Percentiles rank a stretch among this genome's conserved stretches.
Evolutionary conservation across 164 flowering plant genomes (phyloP).

Genomic region (Tinospora cordifolia): DNA sequence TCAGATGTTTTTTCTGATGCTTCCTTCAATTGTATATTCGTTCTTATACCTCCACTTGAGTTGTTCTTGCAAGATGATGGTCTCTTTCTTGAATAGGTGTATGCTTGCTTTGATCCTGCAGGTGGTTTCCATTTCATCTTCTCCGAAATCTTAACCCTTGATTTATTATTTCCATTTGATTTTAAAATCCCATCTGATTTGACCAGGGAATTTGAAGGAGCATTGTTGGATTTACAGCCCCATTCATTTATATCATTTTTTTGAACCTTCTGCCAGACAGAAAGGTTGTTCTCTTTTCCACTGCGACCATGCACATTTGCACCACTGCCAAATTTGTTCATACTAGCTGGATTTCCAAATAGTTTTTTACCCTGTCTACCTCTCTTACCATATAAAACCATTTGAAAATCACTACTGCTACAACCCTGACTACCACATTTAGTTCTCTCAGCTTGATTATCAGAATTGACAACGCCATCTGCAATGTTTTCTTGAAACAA

Average conservation of each 20-base stretch:
- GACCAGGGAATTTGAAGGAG: slow-evolving; percentile 15
- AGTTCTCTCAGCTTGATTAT: slow-evolving; percentile 12
- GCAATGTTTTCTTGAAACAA: slow-evolving; percentile 8
- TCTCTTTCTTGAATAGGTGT: slow-evolving; percentile 21
- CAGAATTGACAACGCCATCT: slow-evolving; percentile 16
- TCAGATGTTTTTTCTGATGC: slow-evolving; percentile 12
- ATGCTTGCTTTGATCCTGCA: slow-evolving; percentile 23
- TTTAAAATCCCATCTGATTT: slow-evolving; percentile 11
- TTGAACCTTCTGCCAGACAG: slow-evolving; percentile 52
- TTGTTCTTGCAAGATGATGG: slow-evolving; percentile 17
- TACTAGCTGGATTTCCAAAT: slow-evolving; percentile 15
- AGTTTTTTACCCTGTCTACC: slow-evolving; percentile 21
- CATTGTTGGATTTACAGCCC: slow-evolving; percentile 21
- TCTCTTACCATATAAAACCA: slow-evolving; percentile 22
- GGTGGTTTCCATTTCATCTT: slow-evolving; percentile 22
- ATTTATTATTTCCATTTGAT: slow-evolving; percentile 21
- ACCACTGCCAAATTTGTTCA: slow-evolving; percentile 11
- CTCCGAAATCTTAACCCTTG: slow-evolving; percentile 19
- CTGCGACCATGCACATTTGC: slow-evolving; percentile 23
- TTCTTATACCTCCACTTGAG: slow-evolving; percentile 17
- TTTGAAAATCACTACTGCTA: slow-evolving; percentile 14
- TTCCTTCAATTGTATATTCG: slow-evolving; percentile 16
- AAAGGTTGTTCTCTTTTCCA: slow-evolving; percentile 40
- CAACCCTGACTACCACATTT: slow-evolving; percentile 17
- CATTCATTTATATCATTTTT: slow-evolving; percentile 21